phyloP scores from a whole-genome alignment of 768 basidiomycete genomes.

The Russula vinacea region DNA sequence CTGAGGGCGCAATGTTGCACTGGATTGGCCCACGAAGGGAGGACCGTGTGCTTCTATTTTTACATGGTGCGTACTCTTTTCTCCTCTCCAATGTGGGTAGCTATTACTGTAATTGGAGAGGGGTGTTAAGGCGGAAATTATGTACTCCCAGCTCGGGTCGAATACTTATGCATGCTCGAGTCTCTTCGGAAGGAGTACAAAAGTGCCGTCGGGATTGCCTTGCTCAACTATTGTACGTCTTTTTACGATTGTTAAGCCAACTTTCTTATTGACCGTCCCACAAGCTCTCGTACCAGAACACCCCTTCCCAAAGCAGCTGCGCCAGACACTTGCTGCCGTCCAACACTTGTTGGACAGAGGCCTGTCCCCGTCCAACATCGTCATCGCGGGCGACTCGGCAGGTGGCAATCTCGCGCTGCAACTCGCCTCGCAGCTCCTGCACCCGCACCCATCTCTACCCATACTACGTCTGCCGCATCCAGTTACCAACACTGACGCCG shows the following conservation, averaged over 20 bases:
- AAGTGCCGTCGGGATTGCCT: slow-evolving; percentile 8
- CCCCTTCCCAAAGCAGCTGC: background rate
- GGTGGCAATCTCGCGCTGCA: slow-evolving; percentile 29
- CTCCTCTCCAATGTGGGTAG: no score
- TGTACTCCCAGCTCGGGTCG: background rate
- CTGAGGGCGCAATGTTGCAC: slow-evolving; percentile 14
- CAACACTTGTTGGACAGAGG: slow-evolving; percentile 26
- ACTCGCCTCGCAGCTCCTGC: slow-evolving; percentile 26
- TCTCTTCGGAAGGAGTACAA: slow-evolving; percentile 9
- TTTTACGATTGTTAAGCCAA: background rate
- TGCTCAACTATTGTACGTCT: slow-evolving; percentile 16
- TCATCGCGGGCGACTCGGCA: slow-evolving; percentile 25
- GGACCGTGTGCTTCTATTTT: slow-evolving; percentile 15
- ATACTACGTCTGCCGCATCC: background rate
- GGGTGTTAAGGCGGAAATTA: slow-evolving; percentile 16
- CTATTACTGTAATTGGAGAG: background rate
- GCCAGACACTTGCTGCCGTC: slow-evolving; percentile 23
- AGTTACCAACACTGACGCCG: no score
- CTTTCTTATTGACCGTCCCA: background rate
- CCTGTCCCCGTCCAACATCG: slow-evolving; percentile 27
- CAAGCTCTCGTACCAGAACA: background rate
- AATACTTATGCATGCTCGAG: slow-evolving; percentile 4
- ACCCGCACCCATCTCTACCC: slow-evolving; percentile 22
- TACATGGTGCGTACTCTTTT: slow-evolving; percentile 7
- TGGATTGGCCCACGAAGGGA: slow-evolving; percentile 13